phyloP scores from a whole-genome alignment of 2,329 filamentous ascomycete genomes.

The Claviceps monticola region DNA sequence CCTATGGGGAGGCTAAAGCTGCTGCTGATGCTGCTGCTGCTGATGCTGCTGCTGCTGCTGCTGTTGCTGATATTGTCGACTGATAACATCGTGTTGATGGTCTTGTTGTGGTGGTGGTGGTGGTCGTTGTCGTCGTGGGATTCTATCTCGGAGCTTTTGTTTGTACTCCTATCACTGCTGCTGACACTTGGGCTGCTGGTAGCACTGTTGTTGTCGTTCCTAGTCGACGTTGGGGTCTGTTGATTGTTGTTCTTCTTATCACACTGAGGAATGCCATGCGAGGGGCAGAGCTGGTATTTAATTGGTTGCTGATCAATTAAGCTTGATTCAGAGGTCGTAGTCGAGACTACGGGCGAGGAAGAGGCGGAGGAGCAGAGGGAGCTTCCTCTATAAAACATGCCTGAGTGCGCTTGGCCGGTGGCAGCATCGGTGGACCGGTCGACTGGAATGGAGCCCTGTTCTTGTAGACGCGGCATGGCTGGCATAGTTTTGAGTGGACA shows the following conservation, averaged over 20 bases:
- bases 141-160: background rate
- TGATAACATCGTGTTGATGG: slow-evolving; percentile 16
- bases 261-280: background rate
- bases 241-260: background rate
- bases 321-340: background rate
- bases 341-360: background rate
- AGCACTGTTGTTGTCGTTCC: background rate
- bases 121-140: slow-evolving; percentile 6
- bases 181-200: background rate
- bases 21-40: slow-evolving; percentile 8
- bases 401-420: background rate
- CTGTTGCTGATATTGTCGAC: slow-evolving; percentile 11
- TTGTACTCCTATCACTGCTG: slow-evolving; percentile 1
- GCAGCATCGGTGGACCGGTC: slow-evolving; percentile 1
- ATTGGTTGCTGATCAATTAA: slow-evolving; percentile 4
- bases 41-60: slow-evolving; percentile 8
- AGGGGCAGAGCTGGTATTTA: background rate
- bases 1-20: slow-evolving; percentile 10
- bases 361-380: slow-evolving; percentile 8
- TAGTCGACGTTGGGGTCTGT: slow-evolving; percentile 3
- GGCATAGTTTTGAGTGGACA: slow-evolving; percentile 1
- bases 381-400: slow-evolving; percentile 11
- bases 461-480: slow-evolving; percentile 9
- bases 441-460: slow-evolving; percentile 10
- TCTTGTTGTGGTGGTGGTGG: slow-evolving; percentile 7